A percentile compares a stretch with the other conserved stretches of the same genome.
Conservation (phyloP, 495 filamentous ascomycete species). For the Amphirosellinia nigrospora region DNA sequence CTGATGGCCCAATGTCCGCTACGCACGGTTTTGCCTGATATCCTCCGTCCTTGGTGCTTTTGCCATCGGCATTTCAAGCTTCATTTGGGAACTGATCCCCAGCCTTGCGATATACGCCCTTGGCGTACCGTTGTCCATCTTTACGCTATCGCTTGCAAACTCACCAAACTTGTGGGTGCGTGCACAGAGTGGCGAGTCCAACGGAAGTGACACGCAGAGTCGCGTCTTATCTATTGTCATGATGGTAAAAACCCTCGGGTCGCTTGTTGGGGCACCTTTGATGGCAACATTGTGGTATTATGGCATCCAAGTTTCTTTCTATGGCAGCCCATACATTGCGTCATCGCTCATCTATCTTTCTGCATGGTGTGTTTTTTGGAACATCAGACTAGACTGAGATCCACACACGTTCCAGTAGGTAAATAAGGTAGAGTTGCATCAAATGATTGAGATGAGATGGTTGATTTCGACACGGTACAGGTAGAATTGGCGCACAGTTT, state of each 20-base stretch:
- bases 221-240: slow-evolving; percentile 55
- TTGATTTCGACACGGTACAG: background rate
- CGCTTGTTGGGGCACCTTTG: slow-evolving; percentile 47
- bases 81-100: slow-evolving; percentile 43
- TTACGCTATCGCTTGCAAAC: slow-evolving; percentile 49
- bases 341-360: slow-evolving; percentile 26
- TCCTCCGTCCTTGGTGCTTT: slow-evolving; percentile 49
- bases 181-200: slow-evolving; percentile 21
- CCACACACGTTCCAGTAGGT: background rate
- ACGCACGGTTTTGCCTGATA: slow-evolving; percentile 43
- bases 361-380: slow-evolving; percentile 22
- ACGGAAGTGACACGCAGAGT: slow-evolving; percentile 31
- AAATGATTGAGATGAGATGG: background rate
- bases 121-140: slow-evolving; percentile 51
- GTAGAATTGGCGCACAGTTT: background rate
- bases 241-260: slow-evolving; percentile 52
- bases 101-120: slow-evolving; percentile 50
- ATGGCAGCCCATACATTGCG: slow-evolving; percentile 42
- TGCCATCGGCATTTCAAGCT: slow-evolving; percentile 43
- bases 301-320: slow-evolving; percentile 32
- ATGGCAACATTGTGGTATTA: slow-evolving; percentile 50
- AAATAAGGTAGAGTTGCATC: background rate
- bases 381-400: slow-evolving; percentile 14
- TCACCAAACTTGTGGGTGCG: slow-evolving; percentile 40
- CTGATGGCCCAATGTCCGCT: slow-evolving; percentile 38